Evolutionary conservation across 1,284 basidiomycete genomes (phyloP).

Genomic region (Athelia psychrophila): DNA sequence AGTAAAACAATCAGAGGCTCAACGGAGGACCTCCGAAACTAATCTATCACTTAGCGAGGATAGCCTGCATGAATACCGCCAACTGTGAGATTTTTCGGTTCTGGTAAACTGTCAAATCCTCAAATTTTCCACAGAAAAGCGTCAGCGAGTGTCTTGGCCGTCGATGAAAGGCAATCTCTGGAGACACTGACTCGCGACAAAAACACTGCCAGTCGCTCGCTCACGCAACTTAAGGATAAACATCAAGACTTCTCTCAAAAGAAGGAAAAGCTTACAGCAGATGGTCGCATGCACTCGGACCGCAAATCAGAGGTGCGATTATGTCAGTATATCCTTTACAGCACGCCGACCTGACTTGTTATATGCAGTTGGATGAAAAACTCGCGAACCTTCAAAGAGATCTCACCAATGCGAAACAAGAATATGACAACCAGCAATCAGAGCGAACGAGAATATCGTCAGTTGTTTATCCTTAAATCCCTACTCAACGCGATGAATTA

Average conservation of each 20-base stretch:
- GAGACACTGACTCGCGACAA: conserved; percentile 83
- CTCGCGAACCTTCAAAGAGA: conserved; percentile 51
- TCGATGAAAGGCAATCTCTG: conserved; percentile 85
- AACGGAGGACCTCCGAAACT: conserved; percentile 68
- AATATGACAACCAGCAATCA: conserved; percentile 72
- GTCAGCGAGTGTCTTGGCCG: conserved; percentile 72
- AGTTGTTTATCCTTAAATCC: conserved; percentile 20
- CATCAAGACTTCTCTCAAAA: conserved; percentile 65
- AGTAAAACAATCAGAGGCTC: conserved; percentile 52
- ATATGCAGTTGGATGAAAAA: conserved; percentile 58
- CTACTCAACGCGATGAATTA: neutral
- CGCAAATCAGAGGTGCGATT: conserved; percentile 57
- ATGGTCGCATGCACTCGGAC: conserved; percentile 51
- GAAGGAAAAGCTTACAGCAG: conserved; percentile 59
- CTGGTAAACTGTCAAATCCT: neutral
- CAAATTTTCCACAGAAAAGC: conserved; percentile 56
- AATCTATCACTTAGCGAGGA: conserved; percentile 82
- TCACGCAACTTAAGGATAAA: conserved; percentile 68
- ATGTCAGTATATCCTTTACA: neutral
- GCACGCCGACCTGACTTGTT: conserved; percentile 3
- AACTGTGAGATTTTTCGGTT: conserved; percentile 55
- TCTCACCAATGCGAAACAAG: conserved; percentile 58
- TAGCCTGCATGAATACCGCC: conserved; percentile 85
- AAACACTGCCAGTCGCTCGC: conserved; percentile 66
- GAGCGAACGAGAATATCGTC: conserved; percentile 74